Evolutionary conservation across 2,329 filamentous ascomycete genomes (phyloP).

Genomic region (Coniella vitis): DNA sequence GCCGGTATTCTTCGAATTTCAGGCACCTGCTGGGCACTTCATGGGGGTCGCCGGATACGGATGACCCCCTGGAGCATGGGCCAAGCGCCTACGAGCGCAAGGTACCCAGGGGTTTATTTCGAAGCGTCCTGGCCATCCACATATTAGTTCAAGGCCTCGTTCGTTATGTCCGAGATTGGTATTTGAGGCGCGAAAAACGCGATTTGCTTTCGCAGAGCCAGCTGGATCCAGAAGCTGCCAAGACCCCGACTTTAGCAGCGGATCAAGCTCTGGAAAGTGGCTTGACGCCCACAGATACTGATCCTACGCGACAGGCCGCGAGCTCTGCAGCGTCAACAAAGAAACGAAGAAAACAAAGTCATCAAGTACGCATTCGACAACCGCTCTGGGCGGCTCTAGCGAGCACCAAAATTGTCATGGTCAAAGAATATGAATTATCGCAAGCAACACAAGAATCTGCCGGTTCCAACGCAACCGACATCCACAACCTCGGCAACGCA

Average conservation of each 20-base stretch:
- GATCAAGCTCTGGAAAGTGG: conserved; percentile 36
- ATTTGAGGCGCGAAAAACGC: conserved; percentile 52
- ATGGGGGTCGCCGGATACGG: conserved; percentile 34
- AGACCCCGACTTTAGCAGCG: conserved; percentile 29
- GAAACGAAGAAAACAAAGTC: conserved; percentile 85
- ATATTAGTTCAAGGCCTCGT: conserved; percentile 69
- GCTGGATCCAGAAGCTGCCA: conserved; percentile 58
- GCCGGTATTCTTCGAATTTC: conserved; percentile 37
- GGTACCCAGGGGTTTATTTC: conserved; percentile 57
- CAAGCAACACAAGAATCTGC: conserved; percentile 66
- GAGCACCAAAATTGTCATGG: conserved; percentile 92
- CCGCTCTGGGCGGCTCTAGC: conserved; percentile 91
- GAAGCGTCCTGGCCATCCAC: conserved; percentile 65
- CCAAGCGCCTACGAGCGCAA: conserved; percentile 47
- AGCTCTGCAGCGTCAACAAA: conserved; percentile 57
- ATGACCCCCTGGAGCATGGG: conserved; percentile 41
- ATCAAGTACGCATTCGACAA: conserved; percentile 82
- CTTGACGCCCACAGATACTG: conserved; percentile 47
- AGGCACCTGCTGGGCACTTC: conserved; percentile 25
- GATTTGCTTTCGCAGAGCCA: conserved; percentile 41
- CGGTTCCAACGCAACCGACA: conserved; percentile 68
- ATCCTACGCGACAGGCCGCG: conserved; percentile 47
- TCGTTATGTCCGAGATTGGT: conserved; percentile 64
- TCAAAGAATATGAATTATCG: conserved; percentile 84
- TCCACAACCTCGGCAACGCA: conserved; percentile 70